Evolutionary conservation across 345 rosid species (phyloP), one percentile per base, ranked within the genome.

Genomic region (Sisymbrium irio): DNA sequence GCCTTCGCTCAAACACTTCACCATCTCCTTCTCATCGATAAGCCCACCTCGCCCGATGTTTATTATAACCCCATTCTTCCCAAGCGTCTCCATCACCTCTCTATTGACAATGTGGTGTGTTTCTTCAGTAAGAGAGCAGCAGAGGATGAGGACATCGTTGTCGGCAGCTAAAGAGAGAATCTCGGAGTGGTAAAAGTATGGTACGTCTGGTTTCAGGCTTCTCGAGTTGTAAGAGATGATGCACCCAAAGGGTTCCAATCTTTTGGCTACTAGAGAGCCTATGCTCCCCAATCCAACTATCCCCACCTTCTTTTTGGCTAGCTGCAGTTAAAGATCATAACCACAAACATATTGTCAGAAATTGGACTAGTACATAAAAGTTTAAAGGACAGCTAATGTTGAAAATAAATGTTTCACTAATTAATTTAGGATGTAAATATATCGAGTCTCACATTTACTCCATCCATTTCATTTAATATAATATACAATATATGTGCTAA

Each of bases 1-100:
- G 19, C 97, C 88, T 44, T 25, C 60, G 28, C 82, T 75, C 72
- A 91, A 68, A 51, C 79, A 80, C 65, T 77, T 75, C 15, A 87
- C 93, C 74, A 87, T 57, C 73, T 87, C 97, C 65, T 44, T 73
- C 71, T 73, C 77, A 41, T 73, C 77, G 14, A 73, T 44, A 10
- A 73, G 57, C 4, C 4, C 18, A 0, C 77, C 77, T 65, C 77
- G 46, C 6, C 72, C 77, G 2, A 64, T 41, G 25, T 73, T 65
- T 14, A 73, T 65, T 33, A 73, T 42, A 42, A 65, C 54, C 41
- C 63, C 77, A 4, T 62, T 11, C 18, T 50, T 62, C 5, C 77
- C 77, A 30, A 73, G 65, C 9, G 37, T 3, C 20, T 73, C 65
- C 77, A 73, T 64, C 28, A 73, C 77, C 15, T 65, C 40, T 54